Percentiles rank a stretch among this genome's conserved stretches.
Evolutionary conservation across 2,329 filamentous ascomycete genomes (phyloP).

Genomic region (Dothistroma pini): DNA sequence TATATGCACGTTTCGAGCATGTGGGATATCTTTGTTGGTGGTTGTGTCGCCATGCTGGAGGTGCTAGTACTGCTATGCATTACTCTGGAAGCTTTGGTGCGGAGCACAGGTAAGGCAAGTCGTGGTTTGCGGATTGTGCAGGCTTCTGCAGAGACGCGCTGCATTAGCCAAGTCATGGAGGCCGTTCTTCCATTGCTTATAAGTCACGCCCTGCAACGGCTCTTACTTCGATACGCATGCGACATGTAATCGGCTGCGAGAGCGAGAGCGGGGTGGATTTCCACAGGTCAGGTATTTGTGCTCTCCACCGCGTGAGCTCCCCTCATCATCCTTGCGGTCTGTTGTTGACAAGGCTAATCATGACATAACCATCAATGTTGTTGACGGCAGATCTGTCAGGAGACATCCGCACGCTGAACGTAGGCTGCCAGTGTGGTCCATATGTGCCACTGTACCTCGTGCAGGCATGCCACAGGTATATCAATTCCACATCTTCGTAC

Average conservation of each 20-base stretch:
- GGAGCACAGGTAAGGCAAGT: not conserved
- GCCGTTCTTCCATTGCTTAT: not conserved
- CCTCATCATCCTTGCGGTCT: not conserved
- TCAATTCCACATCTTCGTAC: not conserved
- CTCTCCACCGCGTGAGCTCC: not conserved
- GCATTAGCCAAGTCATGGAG: not conserved
- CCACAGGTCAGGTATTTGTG: not conserved
- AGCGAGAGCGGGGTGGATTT: not conserved
- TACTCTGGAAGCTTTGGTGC: not conserved
- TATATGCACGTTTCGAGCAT: conserved; percentile 17
- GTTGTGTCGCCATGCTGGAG: conserved; percentile 4
- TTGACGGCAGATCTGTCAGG: not conserved
- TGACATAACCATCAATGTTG: not conserved
- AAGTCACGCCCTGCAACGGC: not conserved
- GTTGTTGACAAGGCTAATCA: not conserved
- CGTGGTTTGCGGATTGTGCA: not conserved
- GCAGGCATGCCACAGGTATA: conserved; percentile 46
- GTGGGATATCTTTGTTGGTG: conserved; percentile 8
- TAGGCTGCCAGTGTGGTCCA: conserved; percentile 9
- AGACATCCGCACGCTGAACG: conserved; percentile 10
- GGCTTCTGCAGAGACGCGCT: not conserved
- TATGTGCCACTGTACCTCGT: conserved; percentile 52
- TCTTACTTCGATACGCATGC: not conserved
- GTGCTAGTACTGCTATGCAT: not conserved
- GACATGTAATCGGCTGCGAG: not conserved